Conservation (phyloP, 805 yeast genomes). For the Vanderwaltozyma polyspora region DNA sequence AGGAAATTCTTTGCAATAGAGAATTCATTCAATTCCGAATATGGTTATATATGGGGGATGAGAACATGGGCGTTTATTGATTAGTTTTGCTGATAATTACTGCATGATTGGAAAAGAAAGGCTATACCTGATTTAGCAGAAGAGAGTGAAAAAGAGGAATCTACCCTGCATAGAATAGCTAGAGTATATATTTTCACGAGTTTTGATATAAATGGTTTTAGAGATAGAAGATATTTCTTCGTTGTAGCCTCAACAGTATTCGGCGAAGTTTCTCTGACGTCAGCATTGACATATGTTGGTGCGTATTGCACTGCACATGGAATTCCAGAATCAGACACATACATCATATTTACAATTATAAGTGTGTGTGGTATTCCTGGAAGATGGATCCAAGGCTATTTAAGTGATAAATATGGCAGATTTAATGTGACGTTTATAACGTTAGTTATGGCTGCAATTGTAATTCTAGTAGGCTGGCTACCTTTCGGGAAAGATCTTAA, state of each 20-base stretch:
- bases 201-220: slow-evolving; percentile 30
- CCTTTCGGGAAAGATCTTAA: slow-evolving; percentile 27
- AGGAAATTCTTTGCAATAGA: slow-evolving; percentile 31
- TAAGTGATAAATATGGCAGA: slow-evolving; percentile 39
- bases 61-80: slow-evolving; percentile 38
- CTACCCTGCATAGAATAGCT: slow-evolving; percentile 5
- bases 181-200: slow-evolving; percentile 23
- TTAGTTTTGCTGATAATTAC: slow-evolving; percentile 26
- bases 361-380: slow-evolving; percentile 33
- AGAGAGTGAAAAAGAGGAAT: slow-evolving; percentile 8
- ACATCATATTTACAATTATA: slow-evolving; percentile 36
- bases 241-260: slow-evolving; percentile 35
- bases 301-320: slow-evolving; percentile 42
- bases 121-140: slow-evolving; percentile 29
- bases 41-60: slow-evolving; percentile 48
- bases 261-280: slow-evolving; percentile 36
- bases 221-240: slow-evolving; percentile 34
- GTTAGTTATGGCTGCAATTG: slow-evolving; percentile 20
- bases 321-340: slow-evolving; percentile 29
- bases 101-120: slow-evolving; percentile 33
- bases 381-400: slow-evolving; percentile 33
- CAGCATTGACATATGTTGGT: slow-evolving; percentile 38
- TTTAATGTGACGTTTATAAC: slow-evolving; percentile 39
- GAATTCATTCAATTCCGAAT: slow-evolving; percentile 15
- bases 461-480: slow-evolving; percentile 30